Evolutionary conservation across 2,329 filamentous ascomycete species (phyloP), one percentile per base, ranked within the genome.

Genomic region (Botrytis fabae): DNA sequence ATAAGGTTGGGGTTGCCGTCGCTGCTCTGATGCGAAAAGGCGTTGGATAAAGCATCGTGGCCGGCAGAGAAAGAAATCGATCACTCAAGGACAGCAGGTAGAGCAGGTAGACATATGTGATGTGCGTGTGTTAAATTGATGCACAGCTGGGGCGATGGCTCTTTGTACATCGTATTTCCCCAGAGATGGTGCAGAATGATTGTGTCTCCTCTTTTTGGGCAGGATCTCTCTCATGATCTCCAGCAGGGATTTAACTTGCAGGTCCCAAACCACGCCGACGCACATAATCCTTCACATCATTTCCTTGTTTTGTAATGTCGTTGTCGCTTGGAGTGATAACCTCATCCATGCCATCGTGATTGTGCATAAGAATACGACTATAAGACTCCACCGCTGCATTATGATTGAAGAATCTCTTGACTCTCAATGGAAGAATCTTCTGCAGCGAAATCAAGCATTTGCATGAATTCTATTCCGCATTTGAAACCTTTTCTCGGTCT

Each of bases 211-310:
- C 20, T 42, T 35, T 38, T 51, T 28, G 9, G 20, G 14, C n/a
- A 57, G 25, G 35, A 69, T 69, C 65, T 20, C 35, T 22, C 18
- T 28, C 35, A 44, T 69, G 66, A 69, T 69, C 66, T 59, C 51
- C 66, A 69, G 35, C 66, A 69, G 54, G 66, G 66, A 69, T 69
- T 60, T 35, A 69, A 60, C 44, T 28, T 44, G 7, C 46, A 54
- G 16, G 25, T 54, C n/a, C 25, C n/a, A n/a, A 64, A 38, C 28
- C 32, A 64, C 40, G 20, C 62, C 48, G 48, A 54, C 48, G 48
- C 48, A 54, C 48, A 54, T 16, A n/a, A 54, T 8, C 48, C 14
- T 54, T 54, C 48, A n/a, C 25, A 2, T n/a, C 6, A 14, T 8
- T 54, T 66, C 64, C 64, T 25, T 51, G 64, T 54, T 54, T 66